Evolutionary conservation across 257 asterid genomes (phyloP), one percentile per base, ranked within the genome.

Genomic region (Solanum neorickii): DNA sequence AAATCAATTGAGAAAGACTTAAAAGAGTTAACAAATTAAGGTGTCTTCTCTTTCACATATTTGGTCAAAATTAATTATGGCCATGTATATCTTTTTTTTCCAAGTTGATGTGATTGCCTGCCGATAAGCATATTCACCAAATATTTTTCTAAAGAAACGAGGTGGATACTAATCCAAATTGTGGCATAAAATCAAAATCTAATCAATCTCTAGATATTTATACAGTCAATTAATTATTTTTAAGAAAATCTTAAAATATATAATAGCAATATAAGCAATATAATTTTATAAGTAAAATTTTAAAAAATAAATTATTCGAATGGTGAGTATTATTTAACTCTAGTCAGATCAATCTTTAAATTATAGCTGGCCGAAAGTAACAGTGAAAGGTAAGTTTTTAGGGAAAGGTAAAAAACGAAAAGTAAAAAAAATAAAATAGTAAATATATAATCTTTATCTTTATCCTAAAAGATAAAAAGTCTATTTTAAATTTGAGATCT

Each of bases 121-220:
- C 89, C 87, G 18, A 90, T 84, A 82, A 72, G 25, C 74, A 62
- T 21, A 13, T 62, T 47, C 73, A 82, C 88, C 82, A 91, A 87
- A 78, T 86, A 90, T 9, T 2, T 56, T 87, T 52, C 16, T 49
- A 80, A 60, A 86, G 44, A 66, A 27, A 75, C 20, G 27, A 74
- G 82, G 56, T 39, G 23, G 74, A 49, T 27, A 82, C 16, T 31
- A 74, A 20, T 41, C 59, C 56, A 76, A 41, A 72, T 41, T 41
- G 83, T 41, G 83, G 35, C 13, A 59, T 76, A 41, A 27, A 39
- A 23, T 39, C 0, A 12, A 27, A 39, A 21, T 21, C 74, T 85
- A 75, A 88, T 69, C 91, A 86, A 70, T 44, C 87, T 37, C 56
- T 18, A 82, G 89, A 91, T 90, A 90, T 88, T 93, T 90, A 5